These are phyloP conservation scores for Ciborinia camelliae DNA, from an alignment of 2,329 filamentous ascomycete genomes.

Conservation along the genomic window DNA sequence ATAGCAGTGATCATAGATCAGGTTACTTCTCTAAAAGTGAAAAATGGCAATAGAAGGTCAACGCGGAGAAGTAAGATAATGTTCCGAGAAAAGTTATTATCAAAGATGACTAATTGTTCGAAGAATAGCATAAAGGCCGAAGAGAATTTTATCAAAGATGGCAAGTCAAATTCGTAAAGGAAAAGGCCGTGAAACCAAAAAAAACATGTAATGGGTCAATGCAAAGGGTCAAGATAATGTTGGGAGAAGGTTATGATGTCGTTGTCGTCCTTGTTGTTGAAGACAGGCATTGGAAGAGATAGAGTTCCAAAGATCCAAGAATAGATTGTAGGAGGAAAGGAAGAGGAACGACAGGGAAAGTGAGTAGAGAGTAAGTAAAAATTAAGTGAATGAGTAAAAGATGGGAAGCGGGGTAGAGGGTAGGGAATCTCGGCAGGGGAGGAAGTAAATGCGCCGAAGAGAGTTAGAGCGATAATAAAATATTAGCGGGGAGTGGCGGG, in stretches of 20 bases:
- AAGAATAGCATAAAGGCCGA: neutral
- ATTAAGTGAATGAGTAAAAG: too few species aligned
- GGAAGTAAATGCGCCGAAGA: too few species aligned
- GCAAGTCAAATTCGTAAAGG: neutral
- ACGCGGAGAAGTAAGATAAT: neutral
- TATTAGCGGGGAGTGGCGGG: neutral
- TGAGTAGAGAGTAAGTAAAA: neutral
- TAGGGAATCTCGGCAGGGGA: accelerated
- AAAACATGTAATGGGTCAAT: too few species aligned
- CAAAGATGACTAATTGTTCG: neutral
- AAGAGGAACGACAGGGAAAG: neutral
- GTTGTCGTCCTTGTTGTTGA: too few species aligned
- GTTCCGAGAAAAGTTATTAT: neutral
- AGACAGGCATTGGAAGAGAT: neutral
- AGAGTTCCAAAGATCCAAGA: too few species aligned
- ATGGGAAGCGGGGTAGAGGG: neutral
- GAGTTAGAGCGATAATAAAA: neutral
- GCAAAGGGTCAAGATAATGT: neutral
- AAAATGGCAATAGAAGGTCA: neutral
- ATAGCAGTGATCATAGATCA: neutral
- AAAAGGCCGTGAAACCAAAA: neutral
- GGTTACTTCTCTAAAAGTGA: neutral
- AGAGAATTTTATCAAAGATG: neutral
- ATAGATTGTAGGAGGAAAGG: neutral
- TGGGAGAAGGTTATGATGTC: neutral